Base-by-base conservation (phyloP, 2,329 filamentous ascomycete genomes). In the Didymella keratinophila region DNA sequence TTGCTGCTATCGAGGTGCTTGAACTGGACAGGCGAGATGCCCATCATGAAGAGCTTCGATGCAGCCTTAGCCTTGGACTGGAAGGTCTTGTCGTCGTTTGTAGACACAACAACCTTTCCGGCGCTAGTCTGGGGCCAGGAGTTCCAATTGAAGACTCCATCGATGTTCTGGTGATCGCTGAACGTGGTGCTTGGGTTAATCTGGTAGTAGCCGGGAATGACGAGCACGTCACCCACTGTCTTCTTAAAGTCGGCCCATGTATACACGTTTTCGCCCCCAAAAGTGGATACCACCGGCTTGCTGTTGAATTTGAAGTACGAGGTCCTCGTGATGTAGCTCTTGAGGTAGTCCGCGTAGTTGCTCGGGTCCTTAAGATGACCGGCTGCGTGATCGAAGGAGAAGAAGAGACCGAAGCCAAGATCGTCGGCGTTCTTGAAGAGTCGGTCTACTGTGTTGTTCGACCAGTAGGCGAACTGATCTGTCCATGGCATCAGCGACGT, bases 131-230 rank as follows among this genome's bases (percentile, higher is more conserved):
- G 30, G 1, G 73, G 71, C 76, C 77, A 79, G 0, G 74, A 71
- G 50, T 78, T 75, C 77, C 77, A 78, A 52, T 73, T 75, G 51
- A 78, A 73, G 25, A 73, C 64, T 20, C 76, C 77, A 50, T 78
- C 75, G 2, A 76, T 68, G 41, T 64, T 67, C 10, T 58, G 43
- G 25, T 63, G 68, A n/a, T 37, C 49, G 44, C 53, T 45, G 60
- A 75, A 76, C 45, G 73, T 61, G 47, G 56, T 56, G 11, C 54
- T 49, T 11, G 71, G 65, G 1, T 60, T 59, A 2, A 60, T 51
- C 23, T 21, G 42, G 27, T 51, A 53, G 51, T 46, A 53, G 3
- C 51, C 51, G n/a, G 51, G 51, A 16, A 76, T 64, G 23, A 77
- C 67, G 37, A 73, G 68, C 2, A 71, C 61, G 32, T 66, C 61